phyloP scores from a whole-genome alignment of 179 eudicot species.

The Corrigiola litoralis region DNA sequence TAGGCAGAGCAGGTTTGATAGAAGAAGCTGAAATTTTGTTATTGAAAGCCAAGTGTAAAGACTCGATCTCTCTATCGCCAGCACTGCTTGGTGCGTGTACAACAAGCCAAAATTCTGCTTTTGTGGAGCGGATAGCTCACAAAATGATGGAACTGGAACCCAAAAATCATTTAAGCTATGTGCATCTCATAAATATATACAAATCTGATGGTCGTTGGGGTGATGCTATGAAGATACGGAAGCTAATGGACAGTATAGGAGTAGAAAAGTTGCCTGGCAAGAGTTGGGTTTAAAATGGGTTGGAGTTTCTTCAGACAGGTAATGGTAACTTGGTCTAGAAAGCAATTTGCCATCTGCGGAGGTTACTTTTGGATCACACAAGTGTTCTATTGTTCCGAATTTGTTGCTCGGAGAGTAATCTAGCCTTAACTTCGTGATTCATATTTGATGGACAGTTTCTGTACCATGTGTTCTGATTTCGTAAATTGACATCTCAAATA shows the following conservation, averaged over 20 bases:
- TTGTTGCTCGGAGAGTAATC: too few species aligned
- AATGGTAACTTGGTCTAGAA: neutral
- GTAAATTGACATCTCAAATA: too few species aligned
- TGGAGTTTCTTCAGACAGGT: constrained; percentile 3
- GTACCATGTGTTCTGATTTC: too few species aligned
- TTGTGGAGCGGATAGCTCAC: constrained; percentile 59
- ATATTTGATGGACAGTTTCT: too few species aligned
- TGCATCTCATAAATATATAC: constrained; percentile 55
- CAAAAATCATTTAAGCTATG: constrained; percentile 49
- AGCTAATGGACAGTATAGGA: constrained; percentile 51
- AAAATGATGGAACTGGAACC: constrained; percentile 59
- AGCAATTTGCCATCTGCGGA: neutral
- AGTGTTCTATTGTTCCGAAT: too few species aligned
- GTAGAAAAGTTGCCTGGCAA: constrained; percentile 63
- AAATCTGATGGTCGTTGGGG: constrained; percentile 61
- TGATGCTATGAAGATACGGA: constrained; percentile 52
- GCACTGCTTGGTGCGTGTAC: constrained; percentile 68
- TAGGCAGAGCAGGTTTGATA: constrained; percentile 73
- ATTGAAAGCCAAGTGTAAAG: constrained; percentile 41
- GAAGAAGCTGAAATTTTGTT: constrained; percentile 64
- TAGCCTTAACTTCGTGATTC: too few species aligned
- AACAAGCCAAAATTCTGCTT: constrained; percentile 50
- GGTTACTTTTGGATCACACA: too few species aligned
- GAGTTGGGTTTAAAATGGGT: constrained; percentile 51
- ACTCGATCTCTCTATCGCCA: constrained; percentile 55